Conservation (phyloP, 768 basidiomycete genomes). For the Termitomyces sp. region DNA sequence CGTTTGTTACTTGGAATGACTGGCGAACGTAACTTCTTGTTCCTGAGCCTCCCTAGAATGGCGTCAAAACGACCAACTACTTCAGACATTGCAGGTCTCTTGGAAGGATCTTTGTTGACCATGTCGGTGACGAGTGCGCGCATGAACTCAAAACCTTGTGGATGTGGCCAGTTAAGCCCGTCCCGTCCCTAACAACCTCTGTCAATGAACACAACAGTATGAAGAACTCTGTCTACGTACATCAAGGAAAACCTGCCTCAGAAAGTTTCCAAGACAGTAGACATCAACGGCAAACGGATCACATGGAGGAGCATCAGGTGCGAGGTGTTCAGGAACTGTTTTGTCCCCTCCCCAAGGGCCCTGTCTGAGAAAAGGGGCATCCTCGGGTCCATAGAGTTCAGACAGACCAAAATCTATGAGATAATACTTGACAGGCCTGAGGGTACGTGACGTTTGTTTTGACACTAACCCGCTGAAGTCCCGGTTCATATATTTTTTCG, state of each 20-base stretch:
- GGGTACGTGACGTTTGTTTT: constrained; percentile 7
- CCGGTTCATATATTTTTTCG: neutral
- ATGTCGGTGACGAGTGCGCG: constrained; percentile 14
- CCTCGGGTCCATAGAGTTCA: constrained; percentile 15
- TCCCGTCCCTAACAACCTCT: neutral
- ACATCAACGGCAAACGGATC: no score
- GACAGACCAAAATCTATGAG: constrained; percentile 19
- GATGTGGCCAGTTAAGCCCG: neutral
- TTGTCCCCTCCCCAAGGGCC: constrained; percentile 30
- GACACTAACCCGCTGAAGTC: neutral
- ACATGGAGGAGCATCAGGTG: no score
- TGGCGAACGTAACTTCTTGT: constrained; percentile 26
- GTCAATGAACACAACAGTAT: neutral
- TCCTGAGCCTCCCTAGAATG: constrained; percentile 16
- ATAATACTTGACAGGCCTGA: no score
- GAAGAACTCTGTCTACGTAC: neutral
- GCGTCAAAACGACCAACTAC: constrained; percentile 22
- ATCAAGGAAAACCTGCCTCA: constrained; percentile 18
- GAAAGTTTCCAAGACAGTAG: no score
- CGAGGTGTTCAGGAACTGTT: no score
- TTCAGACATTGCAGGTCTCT: constrained; percentile 29
- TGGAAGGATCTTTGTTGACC: constrained; percentile 23
- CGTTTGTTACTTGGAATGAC: neutral
- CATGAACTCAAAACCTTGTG: constrained; percentile 19
- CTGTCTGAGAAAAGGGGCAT: constrained; percentile 18